A percentile compares a stretch with the other conserved stretches of the same genome.
Evolutionary conservation across 1,139 yeast species (phyloP).

Genomic region (Saccharomyces uvarum): DNA sequence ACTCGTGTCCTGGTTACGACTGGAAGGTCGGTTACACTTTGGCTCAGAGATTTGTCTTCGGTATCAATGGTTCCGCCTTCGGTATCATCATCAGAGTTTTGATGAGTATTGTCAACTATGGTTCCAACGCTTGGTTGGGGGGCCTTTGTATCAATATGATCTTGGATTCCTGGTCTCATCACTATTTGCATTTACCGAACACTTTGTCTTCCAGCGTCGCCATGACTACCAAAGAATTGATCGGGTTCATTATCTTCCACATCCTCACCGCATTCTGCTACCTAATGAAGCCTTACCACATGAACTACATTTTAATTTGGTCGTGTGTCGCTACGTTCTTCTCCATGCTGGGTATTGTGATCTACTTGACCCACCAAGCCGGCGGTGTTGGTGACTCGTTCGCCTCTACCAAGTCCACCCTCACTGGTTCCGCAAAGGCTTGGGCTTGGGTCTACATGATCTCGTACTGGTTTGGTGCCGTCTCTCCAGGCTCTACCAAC

Average conservation of each 20-base stretch:
- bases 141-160: constrained; percentile 36
- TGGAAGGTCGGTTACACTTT: constrained; percentile 43
- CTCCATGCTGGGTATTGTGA: constrained; percentile 40
- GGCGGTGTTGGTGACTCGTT: constrained; percentile 39
- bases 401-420: constrained; percentile 24
- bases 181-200: constrained; percentile 32
- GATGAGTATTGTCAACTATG: constrained; percentile 39
- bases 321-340: constrained; percentile 36
- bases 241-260: constrained; percentile 41
- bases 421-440: constrained; percentile 32
- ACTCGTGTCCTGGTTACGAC: constrained; percentile 39
- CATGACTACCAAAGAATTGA: constrained; percentile 36
- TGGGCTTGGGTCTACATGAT: constrained; percentile 40
- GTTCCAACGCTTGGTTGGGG: constrained; percentile 38
- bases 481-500: constrained; percentile 36
- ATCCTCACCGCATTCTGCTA: constrained; percentile 35
- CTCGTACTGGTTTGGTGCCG: constrained; percentile 40
- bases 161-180: constrained; percentile 34
- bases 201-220: constrained; percentile 33
- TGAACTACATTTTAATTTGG: constrained; percentile 34
- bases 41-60: constrained; percentile 40
- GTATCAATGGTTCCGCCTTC: constrained; percentile 38
- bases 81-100: constrained; percentile 39
- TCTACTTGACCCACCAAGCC: constrained; percentile 30
- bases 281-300: constrained; percentile 34